Conservation (phyloP, 345 rosid genomes). For the Corymbia maculata region DNA sequence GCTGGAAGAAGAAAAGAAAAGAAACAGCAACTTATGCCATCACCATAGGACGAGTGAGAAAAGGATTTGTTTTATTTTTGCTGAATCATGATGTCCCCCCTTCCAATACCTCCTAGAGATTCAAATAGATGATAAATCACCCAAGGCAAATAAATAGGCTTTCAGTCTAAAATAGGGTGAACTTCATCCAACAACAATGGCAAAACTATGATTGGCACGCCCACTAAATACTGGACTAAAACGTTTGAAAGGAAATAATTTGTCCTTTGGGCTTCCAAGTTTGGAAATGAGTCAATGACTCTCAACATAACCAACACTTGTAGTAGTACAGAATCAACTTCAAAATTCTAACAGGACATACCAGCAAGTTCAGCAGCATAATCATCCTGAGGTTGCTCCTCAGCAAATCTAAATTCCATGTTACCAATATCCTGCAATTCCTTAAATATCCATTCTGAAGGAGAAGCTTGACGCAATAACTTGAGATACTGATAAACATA, state of each 20-base stretch:
- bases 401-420: constrained; percentile 90
- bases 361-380: constrained; percentile 98
- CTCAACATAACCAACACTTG: not conserved
- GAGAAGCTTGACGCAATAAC: constrained; percentile 54
- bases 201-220: not conserved
- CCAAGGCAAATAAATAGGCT: not conserved
- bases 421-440: constrained; percentile 93
- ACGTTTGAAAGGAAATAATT: not conserved
- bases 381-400: constrained; percentile 94
- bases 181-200: not conserved
- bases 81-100: not conserved
- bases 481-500: constrained; percentile 85
- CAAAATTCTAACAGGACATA: constrained; percentile 12
- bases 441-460: constrained; percentile 97
- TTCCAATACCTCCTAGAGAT: not conserved
- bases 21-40: not conserved
- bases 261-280: not conserved
- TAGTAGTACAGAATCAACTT: not conserved
- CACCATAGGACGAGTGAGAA: not conserved
- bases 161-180: not conserved
- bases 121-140: not conserved
- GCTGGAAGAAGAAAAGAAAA: not conserved
- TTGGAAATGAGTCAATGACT: not conserved
- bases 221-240: not conserved
- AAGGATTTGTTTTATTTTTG: not conserved